Base-by-base conservation (phyloP, 148 eudicot species). In the Arbutus unedo region DNA sequence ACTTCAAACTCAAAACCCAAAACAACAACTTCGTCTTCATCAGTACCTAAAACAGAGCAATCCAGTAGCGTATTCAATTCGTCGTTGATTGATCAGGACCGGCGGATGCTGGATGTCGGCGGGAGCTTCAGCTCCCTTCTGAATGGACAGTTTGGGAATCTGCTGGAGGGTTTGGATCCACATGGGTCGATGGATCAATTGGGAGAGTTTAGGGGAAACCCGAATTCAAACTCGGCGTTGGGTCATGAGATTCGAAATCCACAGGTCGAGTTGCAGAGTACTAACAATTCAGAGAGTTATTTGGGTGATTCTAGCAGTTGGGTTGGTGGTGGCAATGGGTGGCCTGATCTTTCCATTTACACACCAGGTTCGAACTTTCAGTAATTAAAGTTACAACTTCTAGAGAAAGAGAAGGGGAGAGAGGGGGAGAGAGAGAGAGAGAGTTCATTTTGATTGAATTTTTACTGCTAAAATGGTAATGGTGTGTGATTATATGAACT, bases 291-390 rank as follows among this genome's bases (percentile, higher is more conserved):
- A 10, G 86, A 85, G 76, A 86, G 83, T 23, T 88, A 82, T 82
- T 76, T 88, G 81, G 85, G 87, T 74, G 44, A 82, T 78, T 80
- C 84, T 13, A 81, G 51, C 77, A 87, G 83, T 51, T 85, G 81
- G 43, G 88, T 73, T 49, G 81, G 84, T 73, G 83, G 81, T 54
- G 71, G 80, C 70, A 84, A 86, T 85, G 93, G 87, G 18, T 91
- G 91, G 91, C 91, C 93, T 86, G 91, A 89, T 88, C 92, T 92
- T 90, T 86, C 91, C 48, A 90, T 91, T 83, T 87, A 84, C 86
- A 88, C 90, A 59, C 91, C 95, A 83, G 90, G 91, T 82, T 92
- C 92, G 47, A 89, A 68, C 70, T 89, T 92, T 74, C 89, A 87
- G 85, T 84, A 82, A 70, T 25, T 82, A 72, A 78, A 21, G 41